Evolutionary conservation across 2,329 filamentous ascomycete species (phyloP), one percentile per base, ranked within the genome.

Genomic region (Aspergillus felis): DNA sequence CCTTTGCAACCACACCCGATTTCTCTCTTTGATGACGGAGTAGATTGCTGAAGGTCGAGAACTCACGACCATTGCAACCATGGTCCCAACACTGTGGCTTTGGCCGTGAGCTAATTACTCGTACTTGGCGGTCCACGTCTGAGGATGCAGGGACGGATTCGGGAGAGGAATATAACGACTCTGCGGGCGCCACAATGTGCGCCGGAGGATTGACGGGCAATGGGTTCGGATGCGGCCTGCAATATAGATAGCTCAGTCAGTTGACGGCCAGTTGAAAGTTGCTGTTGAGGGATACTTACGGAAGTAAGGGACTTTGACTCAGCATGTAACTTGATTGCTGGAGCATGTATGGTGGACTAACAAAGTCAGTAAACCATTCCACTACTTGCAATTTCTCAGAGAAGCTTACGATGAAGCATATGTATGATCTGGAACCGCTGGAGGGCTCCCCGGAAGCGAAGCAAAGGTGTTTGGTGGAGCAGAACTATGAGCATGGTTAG

Each of bases 71-170:
- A 68, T 97, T 96, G 80, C 93, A 97, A 10, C 92, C 93, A 70
- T 97, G 93, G 60, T 97, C 93, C 90, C 91, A 97, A 75, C 93
- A 97, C 72, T 96, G 91, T 49, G 92, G 92, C 77, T 96, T 96
- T n/a, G 91, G 91, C 63, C 90, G 84, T 65, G 86, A 87, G 72
- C 89, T 88, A 20, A 92, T 82, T 17, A 92, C 85, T 58, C 89
- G 82, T 42, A 90, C 86, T 63, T 85, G 74, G 50, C 76, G 76
- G 27, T 75, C 72, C n/a, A 68, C 68, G 24, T 76, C 75, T 55
- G 74, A 68, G 9, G 71, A 61, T 29, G 63, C 53, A 6, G 63
- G 61, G 1, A 62, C 54, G 29, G 68, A 64, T 29, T 70, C 64
- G 35, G 71, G 57, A 8, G 67, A 64, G 10, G 68, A 66, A 53